These are phyloP conservation scores for Mucor plumbeus DNA, from an alignment of 371 early-diverging fungal genomes.

Conservation along the genomic window DNA sequence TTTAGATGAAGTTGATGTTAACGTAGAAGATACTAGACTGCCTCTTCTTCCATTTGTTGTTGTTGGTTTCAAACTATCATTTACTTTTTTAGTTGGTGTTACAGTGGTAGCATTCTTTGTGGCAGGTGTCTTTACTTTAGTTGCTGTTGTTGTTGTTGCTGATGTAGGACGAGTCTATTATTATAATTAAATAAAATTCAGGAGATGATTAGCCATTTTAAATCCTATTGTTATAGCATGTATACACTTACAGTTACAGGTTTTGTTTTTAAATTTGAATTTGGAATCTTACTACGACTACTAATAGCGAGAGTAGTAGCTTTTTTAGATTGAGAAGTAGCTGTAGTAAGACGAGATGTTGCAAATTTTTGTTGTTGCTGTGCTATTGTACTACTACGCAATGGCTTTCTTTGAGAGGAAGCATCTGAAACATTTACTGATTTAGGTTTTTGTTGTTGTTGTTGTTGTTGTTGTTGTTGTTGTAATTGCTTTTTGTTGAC, in stretches of 20 bases:
- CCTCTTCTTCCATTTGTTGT: constrained; percentile 3
- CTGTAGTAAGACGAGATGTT: neutral
- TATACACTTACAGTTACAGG: constrained; percentile 2
- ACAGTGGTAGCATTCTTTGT: neutral
- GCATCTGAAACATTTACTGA: constrained; percentile 11
- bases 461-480: neutral
- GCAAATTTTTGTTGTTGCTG: neutral
- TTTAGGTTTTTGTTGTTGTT: constrained; percentile 4
- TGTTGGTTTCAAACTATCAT: neutral
- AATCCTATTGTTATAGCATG: neutral
- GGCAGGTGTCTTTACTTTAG: neutral
- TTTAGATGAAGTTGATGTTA: neutral
- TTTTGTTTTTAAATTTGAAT: neutral
- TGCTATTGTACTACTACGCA: neutral
- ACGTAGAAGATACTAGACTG: neutral
- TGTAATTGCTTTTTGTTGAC: neutral
- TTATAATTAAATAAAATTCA: neutral
- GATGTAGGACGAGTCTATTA: neutral
- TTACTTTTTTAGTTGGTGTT: constrained; percentile 7
- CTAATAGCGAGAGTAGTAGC: neutral
- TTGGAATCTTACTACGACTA: constrained; percentile 1
- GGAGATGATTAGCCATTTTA: neutral
- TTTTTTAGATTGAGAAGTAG: neutral
- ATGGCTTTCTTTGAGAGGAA: constrained; percentile 11
- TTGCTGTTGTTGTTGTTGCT: neutral